These are phyloP conservation scores for Asparagopsis taxiformis DNA, from an alignment of 31 red algal genomes.

Conservation along the genomic window DNA sequence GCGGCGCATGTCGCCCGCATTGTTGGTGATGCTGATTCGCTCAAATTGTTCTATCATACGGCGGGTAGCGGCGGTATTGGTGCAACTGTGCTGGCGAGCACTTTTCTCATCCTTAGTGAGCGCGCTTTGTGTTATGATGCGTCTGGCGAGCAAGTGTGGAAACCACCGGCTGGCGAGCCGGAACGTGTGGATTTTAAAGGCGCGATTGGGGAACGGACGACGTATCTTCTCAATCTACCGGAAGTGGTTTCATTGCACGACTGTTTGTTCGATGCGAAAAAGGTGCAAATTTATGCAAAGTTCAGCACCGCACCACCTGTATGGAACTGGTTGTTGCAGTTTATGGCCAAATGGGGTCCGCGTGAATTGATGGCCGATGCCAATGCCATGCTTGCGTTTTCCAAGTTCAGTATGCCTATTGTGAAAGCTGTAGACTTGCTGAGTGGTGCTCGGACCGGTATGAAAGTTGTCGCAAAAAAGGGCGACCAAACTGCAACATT, in stretches of 20 bases:
- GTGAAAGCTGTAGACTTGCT: conserved; percentile 76
- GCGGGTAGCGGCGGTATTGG: conserved; percentile 87
- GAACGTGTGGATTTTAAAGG: conserved; percentile 65
- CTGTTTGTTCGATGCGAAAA: conserved; percentile 4
- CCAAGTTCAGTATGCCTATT: conserved; percentile 49
- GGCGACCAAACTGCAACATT: background rate
- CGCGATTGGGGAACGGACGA: conserved; percentile 25
- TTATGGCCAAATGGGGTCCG: conserved; percentile 51
- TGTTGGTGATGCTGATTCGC: background rate
- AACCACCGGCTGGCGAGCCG: conserved; percentile 42
- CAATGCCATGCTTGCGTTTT: conserved; percentile 31
- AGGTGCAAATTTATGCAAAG: conserved; percentile 37
- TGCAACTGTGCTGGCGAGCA: conserved; percentile 77
- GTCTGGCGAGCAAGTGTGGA: conserved; percentile 1
- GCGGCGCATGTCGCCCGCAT: conserved; percentile 45
- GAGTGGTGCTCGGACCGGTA: conserved; percentile 72
- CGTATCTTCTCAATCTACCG: conserved; percentile 80
- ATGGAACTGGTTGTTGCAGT: conserved; percentile 77
- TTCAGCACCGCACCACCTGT: conserved; percentile 79
- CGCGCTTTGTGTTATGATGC: conserved; percentile 26
- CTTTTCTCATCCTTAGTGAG: conserved; percentile 70
- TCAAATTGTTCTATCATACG: conserved; percentile 80
- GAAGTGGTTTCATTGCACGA: conserved; percentile 60
- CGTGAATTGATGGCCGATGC: conserved; percentile 21
- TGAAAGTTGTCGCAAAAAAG: conserved; percentile 22